Conservation (phyloP, 352 stramenopile species). For the Globisporangium uncinulatum region DNA sequence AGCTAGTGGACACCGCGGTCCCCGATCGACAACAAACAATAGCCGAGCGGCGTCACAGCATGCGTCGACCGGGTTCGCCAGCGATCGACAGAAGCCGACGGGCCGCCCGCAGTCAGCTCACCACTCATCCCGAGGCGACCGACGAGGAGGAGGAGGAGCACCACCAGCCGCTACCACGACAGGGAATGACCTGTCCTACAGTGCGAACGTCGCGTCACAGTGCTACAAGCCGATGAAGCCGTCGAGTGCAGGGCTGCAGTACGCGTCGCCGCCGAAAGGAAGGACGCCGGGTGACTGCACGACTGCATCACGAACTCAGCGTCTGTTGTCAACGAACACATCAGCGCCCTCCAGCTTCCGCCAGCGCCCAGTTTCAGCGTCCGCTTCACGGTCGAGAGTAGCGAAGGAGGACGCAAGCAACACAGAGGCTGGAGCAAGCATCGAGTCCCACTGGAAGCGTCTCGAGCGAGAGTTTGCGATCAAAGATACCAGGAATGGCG, state of each 20-base stretch:
- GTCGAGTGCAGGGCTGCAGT: constrained; percentile 31
- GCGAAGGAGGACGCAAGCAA: neutral
- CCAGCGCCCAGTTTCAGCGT: constrained; percentile 27
- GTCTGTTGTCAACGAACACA: constrained; percentile 14
- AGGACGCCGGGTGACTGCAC: neutral
- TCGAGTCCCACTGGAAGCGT: constrained; percentile 38
- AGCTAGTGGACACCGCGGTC: constrained; percentile 1
- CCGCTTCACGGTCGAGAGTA: neutral
- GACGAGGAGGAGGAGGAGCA: neutral
- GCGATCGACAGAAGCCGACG: constrained; percentile 4
- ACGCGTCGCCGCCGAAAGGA: constrained; percentile 17
- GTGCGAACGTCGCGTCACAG: constrained; percentile 47
- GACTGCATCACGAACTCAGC: constrained; percentile 1
- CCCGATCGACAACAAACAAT: constrained; percentile 2
- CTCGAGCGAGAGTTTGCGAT: constrained; percentile 30
- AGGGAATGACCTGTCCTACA: constrained; percentile 44
- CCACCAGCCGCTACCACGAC: neutral
- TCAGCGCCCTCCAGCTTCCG: constrained; percentile 1
- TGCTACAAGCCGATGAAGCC: constrained; percentile 56
- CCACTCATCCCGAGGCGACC: constrained; percentile 7
- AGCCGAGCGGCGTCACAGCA: neutral
- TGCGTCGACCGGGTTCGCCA: constrained; percentile 1
- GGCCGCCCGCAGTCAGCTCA: constrained; percentile 37
- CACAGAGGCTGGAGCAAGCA: constrained; percentile 7
- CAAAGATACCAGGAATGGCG: constrained; percentile 1